Percentiles rank a stretch among this genome's conserved stretches.
Conservation (phyloP, 306 rosid genomes). For the Vigna radiata region DNA sequence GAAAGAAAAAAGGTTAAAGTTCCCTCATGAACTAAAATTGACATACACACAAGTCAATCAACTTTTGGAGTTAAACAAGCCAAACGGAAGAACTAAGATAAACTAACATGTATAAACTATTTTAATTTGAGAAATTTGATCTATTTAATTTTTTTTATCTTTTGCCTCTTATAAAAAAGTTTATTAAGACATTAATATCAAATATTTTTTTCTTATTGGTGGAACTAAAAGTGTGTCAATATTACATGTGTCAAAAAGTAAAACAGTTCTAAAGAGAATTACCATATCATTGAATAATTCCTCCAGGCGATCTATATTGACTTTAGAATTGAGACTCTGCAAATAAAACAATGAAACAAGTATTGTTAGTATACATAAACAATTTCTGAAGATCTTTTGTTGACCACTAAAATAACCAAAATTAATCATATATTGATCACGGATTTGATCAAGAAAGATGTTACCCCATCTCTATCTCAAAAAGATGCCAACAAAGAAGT, state of each 20-base stretch:
- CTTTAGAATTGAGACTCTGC: conserved; percentile 71
- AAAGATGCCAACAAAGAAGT: neutral
- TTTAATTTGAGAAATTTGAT: neutral
- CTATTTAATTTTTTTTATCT: neutral
- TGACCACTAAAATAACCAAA: conserved; percentile 10
- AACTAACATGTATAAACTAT: neutral
- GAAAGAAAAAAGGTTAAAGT: neutral
- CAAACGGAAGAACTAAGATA: too few species aligned
- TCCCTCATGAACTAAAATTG: neutral
- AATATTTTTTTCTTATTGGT: neutral
- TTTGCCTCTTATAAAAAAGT: neutral
- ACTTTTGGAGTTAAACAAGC: neutral
- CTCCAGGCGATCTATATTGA: conserved; percentile 65
- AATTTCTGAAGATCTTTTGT: conserved; percentile 20
- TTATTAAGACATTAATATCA: neutral
- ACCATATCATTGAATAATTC: conserved; percentile 58
- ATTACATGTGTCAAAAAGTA: neutral
- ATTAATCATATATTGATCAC: neutral
- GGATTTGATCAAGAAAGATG: neutral
- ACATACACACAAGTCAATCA: too few species aligned
- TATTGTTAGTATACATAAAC: conserved; percentile 22
- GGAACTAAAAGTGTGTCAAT: neutral
- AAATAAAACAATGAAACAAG: conserved; percentile 40
- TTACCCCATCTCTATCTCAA: neutral
- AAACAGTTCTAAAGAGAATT: conserved; percentile 45